phyloP scores from a whole-genome alignment of 441 rosid genomes.

The Aleurites moluccanus region DNA sequence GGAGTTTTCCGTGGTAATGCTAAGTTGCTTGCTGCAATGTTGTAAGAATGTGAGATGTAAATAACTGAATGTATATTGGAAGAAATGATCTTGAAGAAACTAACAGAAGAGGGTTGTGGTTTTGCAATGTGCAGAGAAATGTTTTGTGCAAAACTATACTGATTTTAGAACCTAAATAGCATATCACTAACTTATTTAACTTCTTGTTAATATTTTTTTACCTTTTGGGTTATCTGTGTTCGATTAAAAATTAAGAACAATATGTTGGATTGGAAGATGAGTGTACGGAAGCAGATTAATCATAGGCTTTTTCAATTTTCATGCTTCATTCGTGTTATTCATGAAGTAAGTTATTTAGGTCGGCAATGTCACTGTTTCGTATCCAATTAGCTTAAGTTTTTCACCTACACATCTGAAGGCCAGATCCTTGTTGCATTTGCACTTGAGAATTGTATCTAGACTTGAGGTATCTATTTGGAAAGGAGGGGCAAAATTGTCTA shows the following conservation, averaged over 20 bases:
- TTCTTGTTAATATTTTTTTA: neutral
- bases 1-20: conserved; percentile 15
- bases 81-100: conserved; percentile 16
- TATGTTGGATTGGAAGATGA: neutral
- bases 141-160: conserved; percentile 8
- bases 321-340: neutral
- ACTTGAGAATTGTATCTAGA: neutral
- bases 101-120: conserved; percentile 24
- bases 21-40: conserved; percentile 26
- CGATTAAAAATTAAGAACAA: neutral
- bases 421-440: neutral
- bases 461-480: conserved; percentile 6
- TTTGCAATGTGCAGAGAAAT: conserved; percentile 18
- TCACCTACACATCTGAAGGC: neutral
- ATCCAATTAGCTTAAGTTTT: conserved; percentile 2
- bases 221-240: neutral
- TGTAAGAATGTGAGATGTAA: conserved; percentile 32
- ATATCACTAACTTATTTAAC: neutral
- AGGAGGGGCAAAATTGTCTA: conserved; percentile 11
- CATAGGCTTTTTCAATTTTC: neutral
- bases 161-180: conserved; percentile 14
- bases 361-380: neutral
- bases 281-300: neutral
- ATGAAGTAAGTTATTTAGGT: neutral
- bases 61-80: conserved; percentile 27